Evolutionary conservation across 139 green algal genomes (phyloP).

Genomic region (Closterium sp.): DNA sequence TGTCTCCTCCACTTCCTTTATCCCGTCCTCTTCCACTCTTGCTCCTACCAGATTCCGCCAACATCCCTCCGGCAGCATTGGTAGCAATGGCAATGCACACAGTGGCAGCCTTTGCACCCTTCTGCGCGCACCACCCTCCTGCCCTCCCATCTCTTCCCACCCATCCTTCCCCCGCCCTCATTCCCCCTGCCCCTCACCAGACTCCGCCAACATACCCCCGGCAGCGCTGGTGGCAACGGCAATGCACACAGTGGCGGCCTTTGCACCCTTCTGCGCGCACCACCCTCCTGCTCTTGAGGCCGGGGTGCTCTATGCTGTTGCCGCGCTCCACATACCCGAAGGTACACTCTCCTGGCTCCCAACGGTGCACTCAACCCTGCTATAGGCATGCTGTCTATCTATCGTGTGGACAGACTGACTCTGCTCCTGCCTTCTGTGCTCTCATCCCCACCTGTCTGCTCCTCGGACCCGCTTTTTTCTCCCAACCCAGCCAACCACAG

Average conservation of each 20-base stretch:
- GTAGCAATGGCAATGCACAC: conserved; percentile 2
- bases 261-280: conserved; percentile 7
- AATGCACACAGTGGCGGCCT: conserved; percentile 17
- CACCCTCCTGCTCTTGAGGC: conserved; percentile 22
- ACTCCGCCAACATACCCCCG: not conserved
- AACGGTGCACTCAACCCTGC: too few species aligned
- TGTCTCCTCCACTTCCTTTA: not conserved
- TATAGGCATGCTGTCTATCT: too few species aligned
- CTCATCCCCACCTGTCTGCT: too few species aligned
- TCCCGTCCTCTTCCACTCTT: not conserved
- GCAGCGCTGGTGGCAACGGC: conserved; percentile 1
- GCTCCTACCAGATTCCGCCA: not conserved
- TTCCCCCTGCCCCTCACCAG: not conserved
- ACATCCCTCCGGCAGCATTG: not conserved
- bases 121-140: not conserved
- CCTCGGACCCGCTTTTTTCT: too few species aligned
- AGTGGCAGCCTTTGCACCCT: conserved; percentile 19
- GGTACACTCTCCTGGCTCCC: not conserved
- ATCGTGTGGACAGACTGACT: too few species aligned
- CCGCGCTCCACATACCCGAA: conserved; percentile 14
- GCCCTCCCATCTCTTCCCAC: too few species aligned
- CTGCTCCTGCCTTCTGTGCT: too few species aligned
- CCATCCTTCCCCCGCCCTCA: not conserved
- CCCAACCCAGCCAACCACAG: too few species aligned
- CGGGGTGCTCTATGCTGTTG: conserved; percentile 16